Evolutionary conservation across 148 eudicot species (phyloP).

Genomic region (Chenopodium suecicum): DNA sequence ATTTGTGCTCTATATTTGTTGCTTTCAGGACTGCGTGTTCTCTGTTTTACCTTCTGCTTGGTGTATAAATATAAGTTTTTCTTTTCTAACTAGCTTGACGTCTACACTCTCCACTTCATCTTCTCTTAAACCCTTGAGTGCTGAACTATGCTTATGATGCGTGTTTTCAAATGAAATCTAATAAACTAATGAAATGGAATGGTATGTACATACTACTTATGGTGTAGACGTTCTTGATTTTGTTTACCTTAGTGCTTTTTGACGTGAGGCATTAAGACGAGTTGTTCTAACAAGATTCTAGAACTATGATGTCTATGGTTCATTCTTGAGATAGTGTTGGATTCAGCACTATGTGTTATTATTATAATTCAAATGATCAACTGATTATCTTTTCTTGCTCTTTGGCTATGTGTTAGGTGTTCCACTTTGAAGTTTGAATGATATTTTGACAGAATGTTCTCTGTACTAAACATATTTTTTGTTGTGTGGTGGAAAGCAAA

Average conservation of each 20-base stretch:
- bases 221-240: neutral
- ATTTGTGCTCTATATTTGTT: too few relatives aligned
- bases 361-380: neutral
- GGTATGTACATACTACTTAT: neutral
- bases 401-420: neutral
- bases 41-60: too few relatives aligned
- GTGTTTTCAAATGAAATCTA: neutral
- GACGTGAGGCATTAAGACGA: neutral
- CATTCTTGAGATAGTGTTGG: neutral
- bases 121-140: neutral
- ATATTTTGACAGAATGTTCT: neutral
- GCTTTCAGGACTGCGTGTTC: too few relatives aligned
- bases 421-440: neutral
- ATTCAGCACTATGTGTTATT: neutral
- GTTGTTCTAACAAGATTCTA: neutral
- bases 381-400: neutral
- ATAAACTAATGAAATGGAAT: neutral
- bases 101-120: neutral
- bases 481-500: neutral
- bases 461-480: neutral
- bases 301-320: neutral
- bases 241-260: neutral
- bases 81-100: too few relatives aligned
- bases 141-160: neutral
- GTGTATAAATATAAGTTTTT: neutral